Percentiles rank a stretch among this genome's conserved stretches.
Conservation (phyloP, 768 basidiomycete species). For the Omphalotus guepiniiformis region DNA sequence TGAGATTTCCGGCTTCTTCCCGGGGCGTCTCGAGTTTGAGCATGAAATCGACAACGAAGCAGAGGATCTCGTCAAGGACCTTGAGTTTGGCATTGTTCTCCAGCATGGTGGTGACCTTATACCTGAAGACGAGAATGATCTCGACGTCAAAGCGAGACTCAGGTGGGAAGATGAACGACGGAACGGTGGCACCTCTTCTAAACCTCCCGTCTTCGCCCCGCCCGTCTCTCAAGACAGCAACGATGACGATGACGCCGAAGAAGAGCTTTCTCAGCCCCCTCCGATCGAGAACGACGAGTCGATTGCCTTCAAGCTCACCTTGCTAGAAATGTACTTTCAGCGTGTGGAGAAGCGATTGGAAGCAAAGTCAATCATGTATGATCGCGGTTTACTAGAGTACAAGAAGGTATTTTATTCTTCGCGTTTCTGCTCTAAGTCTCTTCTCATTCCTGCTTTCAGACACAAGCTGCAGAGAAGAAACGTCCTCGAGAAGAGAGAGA, state of each 20-base stretch:
- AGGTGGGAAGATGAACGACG: constrained; percentile 48
- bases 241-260: constrained; percentile 56
- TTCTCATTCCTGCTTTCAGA: constrained; percentile 41
- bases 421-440: constrained; percentile 13
- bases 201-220: constrained; percentile 14
- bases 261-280: constrained; percentile 66
- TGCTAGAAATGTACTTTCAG: constrained; percentile 89
- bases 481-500: constrained; percentile 88
- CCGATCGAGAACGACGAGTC: constrained; percentile 84
- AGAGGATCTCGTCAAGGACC: constrained; percentile 90
- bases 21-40: constrained; percentile 97
- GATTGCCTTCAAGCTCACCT: constrained; percentile 79
- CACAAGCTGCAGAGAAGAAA: constrained; percentile 90
- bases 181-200: constrained; percentile 19
- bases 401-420: constrained; percentile 95
- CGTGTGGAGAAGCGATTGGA: constrained; percentile 82
- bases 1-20: constrained; percentile 89
- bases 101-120: constrained; percentile 83
- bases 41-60: constrained; percentile 97
- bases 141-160: constrained; percentile 57
- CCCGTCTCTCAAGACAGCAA: constrained; percentile 34
- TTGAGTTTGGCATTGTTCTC: constrained; percentile 90
- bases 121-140: constrained; percentile 73
- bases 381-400: constrained; percentile 87
- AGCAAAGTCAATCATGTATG: constrained; percentile 86